Base-by-base conservation (phyloP, 495 filamentous ascomycete genomes). In the Umbilicaria muhlenbergii region DNA sequence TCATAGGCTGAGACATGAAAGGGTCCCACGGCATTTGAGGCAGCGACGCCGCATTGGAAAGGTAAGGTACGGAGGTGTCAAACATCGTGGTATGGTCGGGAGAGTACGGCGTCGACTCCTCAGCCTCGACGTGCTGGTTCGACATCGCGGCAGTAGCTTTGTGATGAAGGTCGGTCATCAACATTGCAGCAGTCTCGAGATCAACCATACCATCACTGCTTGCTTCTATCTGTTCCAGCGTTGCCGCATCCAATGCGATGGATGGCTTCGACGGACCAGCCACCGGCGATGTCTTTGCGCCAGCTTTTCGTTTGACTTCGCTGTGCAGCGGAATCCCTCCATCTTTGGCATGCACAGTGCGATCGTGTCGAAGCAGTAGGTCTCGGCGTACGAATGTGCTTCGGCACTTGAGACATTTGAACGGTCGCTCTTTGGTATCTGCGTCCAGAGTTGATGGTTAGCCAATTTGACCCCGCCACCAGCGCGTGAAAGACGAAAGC, bases 341-440 rank as follows among this genome's bases (percentile, higher is more conserved):
- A 73, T 98, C 91, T 64, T 98, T 98, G 44, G 91, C 91, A 63
- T 98, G 91, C 41, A 98, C 91, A 44, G 91, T 98, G 52, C 91
- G 85, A 60, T 98, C 91, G 67, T 98, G 91, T 61, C 91, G 86
- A 48, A 98, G 75, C 32, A 98, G 76, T 18, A 98, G 74, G 65
- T 98, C 91, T 65, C 91, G 83, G 60, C 91, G 83, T 50, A 98
- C 91, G 55, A 98, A 98, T 45, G 91, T 98, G 71, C 91, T 96
- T 54, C 88, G 76, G 66, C 91, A 98, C 68, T 98, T 98, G 58
- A 80, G 67, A 67, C 91, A 98, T 58, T 95, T 95, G 74, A 98
- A 98, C 32, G 91, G 91, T 46, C 91, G 83, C 64, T 98, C 91
- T 68, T 98, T 98, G 41, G 91, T 98, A 65, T 95, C 89, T 94